Base-by-base conservation (phyloP, 208 protist species). In the Crithidia fasciculata region DNA sequence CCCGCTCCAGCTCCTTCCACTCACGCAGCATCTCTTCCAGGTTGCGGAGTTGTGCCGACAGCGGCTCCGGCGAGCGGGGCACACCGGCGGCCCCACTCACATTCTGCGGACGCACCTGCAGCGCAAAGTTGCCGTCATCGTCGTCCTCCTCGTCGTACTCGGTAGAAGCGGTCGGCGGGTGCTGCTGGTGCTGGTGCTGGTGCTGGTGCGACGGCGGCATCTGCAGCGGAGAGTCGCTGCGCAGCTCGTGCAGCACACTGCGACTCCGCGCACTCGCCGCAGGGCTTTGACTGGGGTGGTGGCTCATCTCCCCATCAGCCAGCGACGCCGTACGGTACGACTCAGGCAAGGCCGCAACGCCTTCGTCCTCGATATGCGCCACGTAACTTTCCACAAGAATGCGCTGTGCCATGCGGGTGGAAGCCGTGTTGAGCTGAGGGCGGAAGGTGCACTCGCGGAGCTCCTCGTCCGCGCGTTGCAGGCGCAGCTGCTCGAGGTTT, bases 1-100 rank as follows among this genome's bases (percentile, higher is more conserved):
- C 74, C 43, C 57, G 69, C 76, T 90, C 82, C 12, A 90, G 64
- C 40, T 78, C 68, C 53, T 83, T 83, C 82, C 85, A 90, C 72
- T 90, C 76, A 3, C 16, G 19, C 41, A 90, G 60, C 73, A 87
- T 82, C 36, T 78, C 76, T 39, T 90, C 78, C 12, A 90, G 55
- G 54, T 74, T 72, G 36, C 72, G 67, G 49, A 90, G 82, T 16
- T 87, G 76, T 16, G 63, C 43, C 13, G 28, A 67, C 40, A 80
- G 37, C 47, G 67, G 62, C n/a, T 65, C 74, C 36, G 66, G 43
- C 4, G 53, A 54, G 9, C 50, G 60, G 2, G 15, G 28, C 57
- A 66, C 39, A 3, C 36, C 58, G 63, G 43, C 49, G 16, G 4
- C 49, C 49, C 49, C 63, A 49, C 45, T 8, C 7, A 49, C 45